Evolutionary conservation across 2,329 filamentous ascomycete species (phyloP), one percentile per base, ranked within the genome.

Genomic region (Fusarium devonianum): DNA sequence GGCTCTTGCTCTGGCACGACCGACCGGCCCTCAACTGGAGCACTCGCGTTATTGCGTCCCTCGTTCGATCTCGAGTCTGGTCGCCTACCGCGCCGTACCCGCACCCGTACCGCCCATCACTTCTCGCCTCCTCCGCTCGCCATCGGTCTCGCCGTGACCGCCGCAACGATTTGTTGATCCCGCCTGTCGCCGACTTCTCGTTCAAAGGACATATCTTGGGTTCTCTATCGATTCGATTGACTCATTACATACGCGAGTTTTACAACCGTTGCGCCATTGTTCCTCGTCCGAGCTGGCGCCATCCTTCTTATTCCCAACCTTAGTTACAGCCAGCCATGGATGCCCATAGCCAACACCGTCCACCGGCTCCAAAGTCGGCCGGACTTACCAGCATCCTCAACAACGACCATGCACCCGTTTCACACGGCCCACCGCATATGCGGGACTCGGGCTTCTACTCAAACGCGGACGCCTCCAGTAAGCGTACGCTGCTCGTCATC

Each of bases 401-500:
- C 56, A 70, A 70, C 49, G 71, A 73, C 21, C 64, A 61, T 34
- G 56, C 60, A 23, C 56, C 64, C 37, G 45, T 55, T 26, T 57
- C 66, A 21, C 64, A 63, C 47, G 60, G 61, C 35, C 62, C 68
- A 23, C 67, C 65, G 23, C 71, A 72, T 38, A 62, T 73, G 45
- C 70, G 73, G 50, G 73, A 75, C 38, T 75, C 73, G 35, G 73
- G 73, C 21, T 75, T 75, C 54, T 75, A 75, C 45, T 75, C 73
- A n/a, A 75, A 73, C 32, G 62, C 69, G 35, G 73, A 75, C 60
- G 67, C 70, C 40, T 73, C 73, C 28, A 75, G 73, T 66, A 75
- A 75, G 64, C 73, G 73, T 75, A 71, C 34, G 57, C 45, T 60
- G 56, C 49, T 65, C 50, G 38, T 56, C 42, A 23, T 52, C 33